Evolutionary conservation across 192 early-diverging fungal species (phyloP).

Genomic region (Podila horticola): DNA sequence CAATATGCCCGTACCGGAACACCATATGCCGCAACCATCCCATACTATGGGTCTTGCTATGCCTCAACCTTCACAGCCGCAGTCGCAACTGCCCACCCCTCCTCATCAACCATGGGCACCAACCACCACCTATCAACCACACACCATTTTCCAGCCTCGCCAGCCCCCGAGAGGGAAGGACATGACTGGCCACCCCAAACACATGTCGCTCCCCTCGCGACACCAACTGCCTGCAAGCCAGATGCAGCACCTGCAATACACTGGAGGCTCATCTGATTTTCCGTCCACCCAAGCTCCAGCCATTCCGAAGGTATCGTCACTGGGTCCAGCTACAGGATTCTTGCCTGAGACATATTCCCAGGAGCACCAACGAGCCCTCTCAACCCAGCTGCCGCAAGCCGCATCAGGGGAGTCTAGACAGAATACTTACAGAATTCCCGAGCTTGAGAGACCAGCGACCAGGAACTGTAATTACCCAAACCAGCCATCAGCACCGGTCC

Average conservation of each 20-base stretch:
- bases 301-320: background rate
- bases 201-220: conserved; percentile 27
- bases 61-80: background rate
- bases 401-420: background rate
- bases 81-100: background rate
- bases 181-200: conserved; percentile 7
- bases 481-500: background rate
- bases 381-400: conserved; percentile 11
- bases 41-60: background rate
- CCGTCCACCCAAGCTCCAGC: background rate
- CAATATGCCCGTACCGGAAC: conserved; percentile 2
- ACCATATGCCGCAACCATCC: background rate
- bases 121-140: conserved; percentile 17
- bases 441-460: background rate
- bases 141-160: conserved; percentile 27
- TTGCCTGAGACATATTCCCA: conserved; percentile 41
- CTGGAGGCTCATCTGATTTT: background rate
- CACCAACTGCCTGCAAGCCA: conserved; percentile 21
- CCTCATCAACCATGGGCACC: background rate
- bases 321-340: conserved; percentile 37
- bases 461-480: background rate
- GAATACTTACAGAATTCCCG: no score
- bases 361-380: conserved; percentile 28
- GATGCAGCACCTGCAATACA: conserved; percentile 19
- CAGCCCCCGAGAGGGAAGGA: conserved; percentile 2